Percentiles rank a stretch among this genome's conserved stretches.
Conservation (phyloP, 192 early-diverging fungal genomes). For the Backusella sp. region DNA sequence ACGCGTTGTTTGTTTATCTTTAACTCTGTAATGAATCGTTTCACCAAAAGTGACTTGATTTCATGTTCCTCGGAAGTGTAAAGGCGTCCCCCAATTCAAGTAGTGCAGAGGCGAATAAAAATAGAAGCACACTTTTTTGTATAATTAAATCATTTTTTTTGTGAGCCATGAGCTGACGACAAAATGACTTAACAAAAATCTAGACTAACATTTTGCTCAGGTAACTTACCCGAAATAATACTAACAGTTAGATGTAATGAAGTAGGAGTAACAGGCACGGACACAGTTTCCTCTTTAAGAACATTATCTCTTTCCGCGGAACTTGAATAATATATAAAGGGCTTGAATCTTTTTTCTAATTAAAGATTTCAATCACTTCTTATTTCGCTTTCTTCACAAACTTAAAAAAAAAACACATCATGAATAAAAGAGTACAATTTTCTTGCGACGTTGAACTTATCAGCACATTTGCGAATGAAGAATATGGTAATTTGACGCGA, state of each 20-base stretch:
- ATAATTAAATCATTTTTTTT: neutral
- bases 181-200: neutral
- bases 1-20: conserved; percentile 8
- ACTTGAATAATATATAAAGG: neutral
- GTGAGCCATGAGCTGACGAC: neutral
- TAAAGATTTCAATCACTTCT: neutral
- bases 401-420: neutral
- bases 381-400: neutral
- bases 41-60: conserved; percentile 7
- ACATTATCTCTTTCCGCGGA: conserved; percentile 7
- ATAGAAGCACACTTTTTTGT: neutral
- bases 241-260: neutral
- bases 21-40: conserved; percentile 4
- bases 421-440: conserved; percentile 23
- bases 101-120: neutral
- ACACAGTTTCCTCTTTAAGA: neutral
- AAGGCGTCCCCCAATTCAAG: neutral
- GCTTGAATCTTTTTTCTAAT: neutral
- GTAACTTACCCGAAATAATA: neutral
- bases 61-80: neutral
- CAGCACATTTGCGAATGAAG: conserved; percentile 21
- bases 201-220: neutral
- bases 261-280: neutral
- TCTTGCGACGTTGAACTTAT: conserved; percentile 20
- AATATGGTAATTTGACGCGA: conserved; percentile 15